Base-by-base conservation (phyloP, 2,329 filamentous ascomycete genomes). In the Fusarium liriodendri region DNA sequence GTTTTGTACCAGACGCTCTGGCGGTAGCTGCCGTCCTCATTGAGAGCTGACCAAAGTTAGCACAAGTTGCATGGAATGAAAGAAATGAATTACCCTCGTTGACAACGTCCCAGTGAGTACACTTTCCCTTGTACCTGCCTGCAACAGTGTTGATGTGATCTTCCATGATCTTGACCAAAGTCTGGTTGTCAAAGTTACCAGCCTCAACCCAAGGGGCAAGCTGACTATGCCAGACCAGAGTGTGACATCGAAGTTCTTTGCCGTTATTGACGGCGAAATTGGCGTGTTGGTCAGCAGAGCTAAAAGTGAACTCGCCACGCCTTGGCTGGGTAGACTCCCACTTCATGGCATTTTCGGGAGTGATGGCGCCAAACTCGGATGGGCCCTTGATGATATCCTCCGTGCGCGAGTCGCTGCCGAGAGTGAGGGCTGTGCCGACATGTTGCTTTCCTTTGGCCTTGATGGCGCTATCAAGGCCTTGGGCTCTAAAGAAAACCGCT, bases 231-330 rank as follows among this genome's bases (percentile, higher is more conserved):
- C 85, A 87, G 20, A 85, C 81, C 8, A 85, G 78, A 50, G 86
- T 91, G 78, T 94, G 92, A 79, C 91, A 93, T 65, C 91, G 85
- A 45, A 92, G 77, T 25, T 88, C 74, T 77, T 88, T 84, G 38
- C 83, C 80, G 69, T 87, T 86, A 20, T 81, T 77, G 33, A 77
- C 77, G 6, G 85, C 85, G 61, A 84, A 82, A 40, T 83, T 77
- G 58, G 85, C 78, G 58, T 86, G 80, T 14, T 81, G 80, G 62
- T 91, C 88, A 35, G 87, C 89, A 4, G 84, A 82, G 7, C 84
- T 85, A 77, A 85, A 92, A 76, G 85, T 87, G 83, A 91, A 92
- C 54, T 83, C 81, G 45, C 84, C 85, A 61, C 84, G 86, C 22
- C 83, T 76, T 3, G 89, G 89, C 81, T 92, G 89, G 38, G 85